A percentile compares a stretch with the other conserved stretches of the same genome.
Evolutionary conservation across 805 yeast species (phyloP).

Genomic region (Saccharomyces paradoxus): DNA sequence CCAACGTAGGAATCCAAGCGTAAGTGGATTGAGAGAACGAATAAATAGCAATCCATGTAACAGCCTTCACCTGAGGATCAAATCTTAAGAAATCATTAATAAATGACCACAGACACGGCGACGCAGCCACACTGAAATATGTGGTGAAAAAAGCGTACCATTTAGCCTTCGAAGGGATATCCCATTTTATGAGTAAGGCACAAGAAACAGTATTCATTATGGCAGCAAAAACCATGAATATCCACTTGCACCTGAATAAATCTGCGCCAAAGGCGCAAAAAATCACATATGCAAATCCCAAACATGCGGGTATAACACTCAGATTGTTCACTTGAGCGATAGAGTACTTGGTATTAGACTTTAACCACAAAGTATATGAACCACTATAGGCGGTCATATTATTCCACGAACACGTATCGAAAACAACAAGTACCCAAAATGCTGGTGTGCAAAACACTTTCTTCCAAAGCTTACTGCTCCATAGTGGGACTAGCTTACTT

Average conservation of each 20-base stretch:
- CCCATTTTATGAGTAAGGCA: constrained; percentile 49
- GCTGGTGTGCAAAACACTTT: constrained; percentile 45
- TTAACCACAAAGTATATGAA: constrained; percentile 55
- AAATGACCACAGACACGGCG: constrained; percentile 53
- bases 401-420: constrained; percentile 56
- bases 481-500: constrained; percentile 22
- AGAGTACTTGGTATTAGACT: constrained; percentile 38
- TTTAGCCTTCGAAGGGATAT: constrained; percentile 48
- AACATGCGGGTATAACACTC: constrained; percentile 49
- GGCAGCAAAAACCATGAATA: constrained; percentile 45
- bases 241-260: constrained; percentile 43
- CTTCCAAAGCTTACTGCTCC: constrained; percentile 44
- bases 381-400: constrained; percentile 51
- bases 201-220: constrained; percentile 48
- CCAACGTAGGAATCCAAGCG: constrained; percentile 48
- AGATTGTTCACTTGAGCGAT: constrained; percentile 41
- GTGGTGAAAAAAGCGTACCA: constrained; percentile 58
- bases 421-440: constrained; percentile 46
- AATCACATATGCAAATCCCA: constrained; percentile 46
- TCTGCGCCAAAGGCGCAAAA: constrained; percentile 43
- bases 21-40: constrained; percentile 51
- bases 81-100: constrained; percentile 50
- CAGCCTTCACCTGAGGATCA: constrained; percentile 48
- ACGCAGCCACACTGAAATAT: constrained; percentile 56
- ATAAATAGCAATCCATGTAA: constrained; percentile 49